Base-by-base conservation (phyloP, 495 filamentous ascomycete genomes). In the Cudoniella acicularis region DNA sequence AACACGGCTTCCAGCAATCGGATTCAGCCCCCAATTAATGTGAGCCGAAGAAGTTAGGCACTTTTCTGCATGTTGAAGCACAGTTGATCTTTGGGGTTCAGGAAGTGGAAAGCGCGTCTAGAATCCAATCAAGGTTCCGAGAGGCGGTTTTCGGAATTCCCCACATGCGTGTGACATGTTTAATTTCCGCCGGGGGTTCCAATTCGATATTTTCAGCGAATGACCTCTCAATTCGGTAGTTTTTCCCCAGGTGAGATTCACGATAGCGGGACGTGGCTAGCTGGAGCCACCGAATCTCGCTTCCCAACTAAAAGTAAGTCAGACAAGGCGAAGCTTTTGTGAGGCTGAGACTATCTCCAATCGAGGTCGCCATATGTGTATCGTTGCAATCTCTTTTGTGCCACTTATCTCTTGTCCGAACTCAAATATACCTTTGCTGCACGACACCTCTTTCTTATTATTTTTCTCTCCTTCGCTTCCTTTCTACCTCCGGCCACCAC, bases 201-300 rank as follows among this genome's bases (percentile, higher is more conserved):
- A 4, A 36, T 36, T 36, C 30, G 30, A 13, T 36, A 36, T 4
- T 13, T 36, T 4, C 4, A 36, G 30, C 30, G 13, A 36, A 36
- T 36, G 6, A 36, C 13, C 30, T 4, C 30, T 36, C 6, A 18
- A 41, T 20, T 16, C 18, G 11, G 21, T 11, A 22, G 52, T 48
- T 64, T 49, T 61, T 30, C 30, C 48, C 22, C 69, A 69, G 25
- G 30, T 36, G 30, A 6, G 4, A 6, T 36, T 36, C 6, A 36
- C 30, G 30, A 36, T 36, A 4, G 13, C 30, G 30, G 30, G 6
- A 36, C 4, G 30, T 36, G 30, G 30, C 30, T 36, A 13, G 30
- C 30, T 36, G 30, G 30, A 36, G 30, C 4, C 30, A 36, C 30
- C n/a, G 13, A 36, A 36, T 36, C 13, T 36, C 30, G 30, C 30